phyloP scores from a whole-genome alignment of 768 basidiomycete species.

The Rhodotorula taiwanensis region DNA sequence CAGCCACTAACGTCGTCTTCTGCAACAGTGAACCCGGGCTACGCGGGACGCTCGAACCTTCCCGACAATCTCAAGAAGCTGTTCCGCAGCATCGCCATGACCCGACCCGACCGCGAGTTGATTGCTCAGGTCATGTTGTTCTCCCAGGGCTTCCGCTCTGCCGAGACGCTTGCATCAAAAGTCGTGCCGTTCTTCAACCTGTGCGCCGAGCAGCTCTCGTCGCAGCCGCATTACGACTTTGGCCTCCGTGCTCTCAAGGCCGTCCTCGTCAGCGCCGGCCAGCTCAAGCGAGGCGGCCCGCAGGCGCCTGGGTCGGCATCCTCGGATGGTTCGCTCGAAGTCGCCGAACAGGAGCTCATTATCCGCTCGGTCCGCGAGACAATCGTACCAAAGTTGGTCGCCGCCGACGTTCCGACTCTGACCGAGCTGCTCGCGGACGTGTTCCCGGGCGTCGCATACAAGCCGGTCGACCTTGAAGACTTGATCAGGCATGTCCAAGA shows the following conservation, averaged over 20 bases:
- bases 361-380: constrained; percentile 99
- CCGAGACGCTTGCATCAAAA: constrained; percentile 93
- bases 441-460: constrained; percentile 90
- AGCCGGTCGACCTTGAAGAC: constrained; percentile 77
- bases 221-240: constrained; percentile 98
- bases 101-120: constrained; percentile 91
- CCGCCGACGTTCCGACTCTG: constrained; percentile 89
- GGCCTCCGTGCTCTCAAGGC: constrained; percentile 95
- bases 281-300: constrained; percentile 81
- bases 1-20: neutral
- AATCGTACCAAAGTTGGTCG: constrained; percentile 94
- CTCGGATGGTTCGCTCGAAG: constrained; percentile 46
- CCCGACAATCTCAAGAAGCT: constrained; percentile 50
- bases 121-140: constrained; percentile 99
- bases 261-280: constrained; percentile 92
- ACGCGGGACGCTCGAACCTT: constrained; percentile 81
- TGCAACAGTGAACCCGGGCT: constrained; percentile 68
- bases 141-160: constrained; percentile 97
- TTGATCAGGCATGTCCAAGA: constrained; percentile 77
- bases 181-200: constrained; percentile 99
- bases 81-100: constrained; percentile 86
- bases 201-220: constrained; percentile 91
- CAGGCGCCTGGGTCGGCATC: neutral
- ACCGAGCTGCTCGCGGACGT: constrained; percentile 92
- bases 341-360: constrained; percentile 89